Evolutionary conservation across 1,139 yeast species (phyloP).

Genomic region (Hyphopichia wangnamkhiaoensis): DNA sequence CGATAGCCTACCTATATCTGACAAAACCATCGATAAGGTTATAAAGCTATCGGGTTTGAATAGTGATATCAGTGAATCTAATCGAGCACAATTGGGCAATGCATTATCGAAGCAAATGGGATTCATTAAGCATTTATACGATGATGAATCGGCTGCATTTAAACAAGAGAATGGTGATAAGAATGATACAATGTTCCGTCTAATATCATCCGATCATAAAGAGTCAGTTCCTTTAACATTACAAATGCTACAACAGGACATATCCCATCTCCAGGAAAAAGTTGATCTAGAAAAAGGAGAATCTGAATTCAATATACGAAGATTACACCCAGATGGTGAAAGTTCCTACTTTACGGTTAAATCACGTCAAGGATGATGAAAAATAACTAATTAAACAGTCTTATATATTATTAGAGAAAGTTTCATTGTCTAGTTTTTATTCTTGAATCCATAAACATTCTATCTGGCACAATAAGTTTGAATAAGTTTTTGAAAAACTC

Average conservation of each 20-base stretch:
- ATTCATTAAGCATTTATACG: constrained; percentile 47
- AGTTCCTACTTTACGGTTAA: constrained; percentile 13
- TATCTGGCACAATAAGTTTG: constrained; percentile 70
- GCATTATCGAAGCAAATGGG: constrained; percentile 47
- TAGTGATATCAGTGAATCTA: constrained; percentile 19
- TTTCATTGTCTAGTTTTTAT: constrained; percentile 22
- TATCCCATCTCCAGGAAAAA: constrained; percentile 16
- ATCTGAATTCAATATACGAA: constrained; percentile 14
- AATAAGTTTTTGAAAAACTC: constrained; percentile 67
- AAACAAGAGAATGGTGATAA: constrained; percentile 14
- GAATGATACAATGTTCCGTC: constrained; percentile 33
- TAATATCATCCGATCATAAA: constrained; percentile 35
- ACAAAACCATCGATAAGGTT: constrained; percentile 27
- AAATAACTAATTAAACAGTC: too few species aligned
- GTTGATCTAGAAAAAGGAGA: constrained; percentile 34
- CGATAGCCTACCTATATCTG: constrained; percentile 15
- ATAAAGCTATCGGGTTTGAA: constrained; percentile 49
- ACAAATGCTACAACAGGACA: constrained; percentile 20
- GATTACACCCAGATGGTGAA: constrained; percentile 2
- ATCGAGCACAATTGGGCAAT: constrained; percentile 24
- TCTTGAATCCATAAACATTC: constrained; percentile 79
- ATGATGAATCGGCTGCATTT: constrained; percentile 15
- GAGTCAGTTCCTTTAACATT: constrained; percentile 26
- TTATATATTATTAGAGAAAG: too few species aligned
- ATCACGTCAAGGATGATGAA: neutral